phyloP scores from a whole-genome alignment of 768 basidiomycete genomes.

The Strobilomyces confusus region DNA sequence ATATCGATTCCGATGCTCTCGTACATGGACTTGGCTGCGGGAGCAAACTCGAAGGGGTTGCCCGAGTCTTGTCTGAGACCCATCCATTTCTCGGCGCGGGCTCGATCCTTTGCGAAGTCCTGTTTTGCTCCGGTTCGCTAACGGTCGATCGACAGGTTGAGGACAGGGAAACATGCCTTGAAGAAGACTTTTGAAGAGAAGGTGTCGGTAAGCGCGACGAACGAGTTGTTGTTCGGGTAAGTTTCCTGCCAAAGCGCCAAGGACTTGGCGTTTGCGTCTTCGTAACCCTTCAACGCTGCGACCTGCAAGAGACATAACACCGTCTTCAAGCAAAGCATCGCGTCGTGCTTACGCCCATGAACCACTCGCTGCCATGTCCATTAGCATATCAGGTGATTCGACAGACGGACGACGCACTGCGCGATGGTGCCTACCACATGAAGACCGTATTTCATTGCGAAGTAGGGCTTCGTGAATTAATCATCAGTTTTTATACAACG shows the following conservation, averaged over 20 bases:
- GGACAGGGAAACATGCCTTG: constrained; percentile 41
- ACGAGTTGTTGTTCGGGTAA: constrained; percentile 45
- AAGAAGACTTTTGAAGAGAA: constrained; percentile 88
- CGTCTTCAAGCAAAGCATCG: background rate
- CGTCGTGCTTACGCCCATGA: constrained; percentile 66
- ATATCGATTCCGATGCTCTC: constrained; percentile 64
- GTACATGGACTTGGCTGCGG: constrained; percentile 69
- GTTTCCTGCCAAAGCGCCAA: constrained; percentile 85
- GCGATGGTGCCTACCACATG: constrained; percentile 78
- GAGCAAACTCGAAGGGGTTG: constrained; percentile 79
- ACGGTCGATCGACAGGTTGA: background rate
- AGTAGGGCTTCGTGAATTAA: constrained; percentile 53
- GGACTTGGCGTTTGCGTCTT: constrained; percentile 65
- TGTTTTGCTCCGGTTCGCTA: constrained; percentile 21
- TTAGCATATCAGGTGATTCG: constrained; percentile 1
- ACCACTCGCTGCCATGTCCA: constrained; percentile 65
- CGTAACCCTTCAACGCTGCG: constrained; percentile 82
- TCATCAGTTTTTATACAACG: background rate
- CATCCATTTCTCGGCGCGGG: constrained; percentile 67
- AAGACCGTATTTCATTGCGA: constrained; percentile 73
- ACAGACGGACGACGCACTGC: constrained; percentile 53
- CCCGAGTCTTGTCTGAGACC: constrained; percentile 94
- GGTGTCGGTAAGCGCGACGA: constrained; percentile 90
- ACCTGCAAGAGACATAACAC: constrained; percentile 42
- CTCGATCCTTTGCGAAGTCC: constrained; percentile 57